These are phyloP conservation scores for Russula virescens DNA, from an alignment of 768 basidiomycete species.

Conservation along the genomic window DNA sequence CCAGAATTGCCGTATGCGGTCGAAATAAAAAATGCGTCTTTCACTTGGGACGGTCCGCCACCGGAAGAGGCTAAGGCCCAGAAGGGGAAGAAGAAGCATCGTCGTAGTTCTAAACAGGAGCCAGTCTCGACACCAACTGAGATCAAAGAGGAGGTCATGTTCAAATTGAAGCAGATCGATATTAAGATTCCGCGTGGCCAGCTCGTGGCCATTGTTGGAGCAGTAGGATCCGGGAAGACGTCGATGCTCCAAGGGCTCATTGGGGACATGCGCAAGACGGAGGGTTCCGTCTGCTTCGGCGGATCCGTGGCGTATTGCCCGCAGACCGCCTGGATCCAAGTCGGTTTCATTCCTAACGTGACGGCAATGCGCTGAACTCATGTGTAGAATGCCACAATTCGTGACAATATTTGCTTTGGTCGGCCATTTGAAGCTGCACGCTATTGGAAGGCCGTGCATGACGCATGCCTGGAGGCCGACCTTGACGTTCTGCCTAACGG, in stretches of 20 bases:
- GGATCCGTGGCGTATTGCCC: constrained; percentile 78
- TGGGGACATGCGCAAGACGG: constrained; percentile 74
- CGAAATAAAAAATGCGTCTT: constrained; percentile 60
- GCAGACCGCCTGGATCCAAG: constrained; percentile 90
- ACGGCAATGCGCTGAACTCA: not conserved
- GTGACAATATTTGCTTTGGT: constrained; percentile 89
- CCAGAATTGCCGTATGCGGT: constrained; percentile 55
- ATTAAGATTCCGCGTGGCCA: constrained; percentile 69
- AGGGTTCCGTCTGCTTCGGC: constrained; percentile 64
- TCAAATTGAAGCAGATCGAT: constrained; percentile 59
- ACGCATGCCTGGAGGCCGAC: constrained; percentile 77
- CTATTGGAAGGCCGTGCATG: constrained; percentile 76
- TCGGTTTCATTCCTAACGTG: constrained; percentile 23
- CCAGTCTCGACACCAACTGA: constrained; percentile 26
- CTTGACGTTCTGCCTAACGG: constrained; percentile 70
- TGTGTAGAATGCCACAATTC: constrained; percentile 67
- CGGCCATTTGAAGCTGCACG: constrained; percentile 71
- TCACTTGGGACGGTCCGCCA: constrained; percentile 83
- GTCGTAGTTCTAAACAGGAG: constrained; percentile 18
- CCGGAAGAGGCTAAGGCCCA: constrained; percentile 36
- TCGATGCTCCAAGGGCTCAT: constrained; percentile 69
- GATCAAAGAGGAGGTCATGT: constrained; percentile 39
- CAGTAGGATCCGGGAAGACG: constrained; percentile 69
- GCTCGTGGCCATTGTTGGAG: constrained; percentile 75
- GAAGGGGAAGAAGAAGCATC: constrained; percentile 20